Percentiles rank a stretch among this genome's conserved stretches.
Evolutionary conservation across 495 filamentous ascomycete genomes (phyloP).

Genomic region (Penicillium bialowiezense): DNA sequence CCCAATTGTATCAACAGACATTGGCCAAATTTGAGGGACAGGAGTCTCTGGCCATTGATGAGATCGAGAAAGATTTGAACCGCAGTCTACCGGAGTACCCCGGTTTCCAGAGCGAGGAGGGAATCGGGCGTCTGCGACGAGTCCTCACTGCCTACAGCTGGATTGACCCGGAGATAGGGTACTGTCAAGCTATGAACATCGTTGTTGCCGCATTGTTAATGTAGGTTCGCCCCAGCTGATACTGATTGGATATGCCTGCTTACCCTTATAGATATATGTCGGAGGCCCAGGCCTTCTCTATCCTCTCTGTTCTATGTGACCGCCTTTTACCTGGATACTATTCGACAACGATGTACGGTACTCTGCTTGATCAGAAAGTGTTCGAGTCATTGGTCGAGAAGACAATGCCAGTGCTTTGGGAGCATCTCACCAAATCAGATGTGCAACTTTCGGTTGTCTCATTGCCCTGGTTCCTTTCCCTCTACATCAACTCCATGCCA

Average conservation of each 20-base stretch:
- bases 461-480: slow-evolving; percentile 93
- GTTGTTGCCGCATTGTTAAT: slow-evolving; percentile 94
- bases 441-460: slow-evolving; percentile 99
- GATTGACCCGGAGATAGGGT: slow-evolving; percentile 91
- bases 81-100: slow-evolving; percentile 94
- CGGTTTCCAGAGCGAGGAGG: slow-evolving; percentile 94
- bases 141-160: slow-evolving; percentile 97
- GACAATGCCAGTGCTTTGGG: slow-evolving; percentile 98
- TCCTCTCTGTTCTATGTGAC: slow-evolving; percentile 89
- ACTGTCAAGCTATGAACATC: slow-evolving; percentile 99
- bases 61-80: slow-evolving; percentile 98
- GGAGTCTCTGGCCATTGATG: slow-evolving; percentile 91
- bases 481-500: slow-evolving; percentile 99
- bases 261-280: slow-evolving; percentile 77
- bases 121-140: slow-evolving; percentile 82
- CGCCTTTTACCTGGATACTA: slow-evolving; percentile 94
- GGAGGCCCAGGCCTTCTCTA: slow-evolving; percentile 91
- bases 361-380: slow-evolving; percentile 90
- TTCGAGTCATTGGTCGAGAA: slow-evolving; percentile 97
- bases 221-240: slow-evolving; percentile 33
- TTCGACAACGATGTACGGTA: slow-evolving; percentile 98
- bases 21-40: slow-evolving; percentile 75
- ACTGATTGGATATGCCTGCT: slow-evolving; percentile 7
- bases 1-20: slow-evolving; percentile 78
- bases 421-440: slow-evolving; percentile 90